phyloP scores from a whole-genome alignment of 2,329 filamentous ascomycete species.

The Cytospora leucostoma region DNA sequence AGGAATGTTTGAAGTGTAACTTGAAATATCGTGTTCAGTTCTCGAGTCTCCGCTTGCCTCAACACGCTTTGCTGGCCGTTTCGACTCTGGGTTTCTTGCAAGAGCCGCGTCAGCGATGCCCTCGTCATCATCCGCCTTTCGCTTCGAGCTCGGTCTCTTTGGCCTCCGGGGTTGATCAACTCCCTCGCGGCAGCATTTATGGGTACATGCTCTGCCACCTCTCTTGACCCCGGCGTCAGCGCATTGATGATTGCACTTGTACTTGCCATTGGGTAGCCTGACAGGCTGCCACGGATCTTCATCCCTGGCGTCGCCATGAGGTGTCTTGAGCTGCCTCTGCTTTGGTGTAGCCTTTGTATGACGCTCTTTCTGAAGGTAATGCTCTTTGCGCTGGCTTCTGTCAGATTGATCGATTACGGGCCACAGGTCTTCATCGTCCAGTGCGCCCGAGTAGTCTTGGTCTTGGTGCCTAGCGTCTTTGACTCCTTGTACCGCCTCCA shows the following conservation, averaged over 20 bases:
- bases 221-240: constrained; percentile 39
- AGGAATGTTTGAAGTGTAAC: neutral
- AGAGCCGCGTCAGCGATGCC: neutral
- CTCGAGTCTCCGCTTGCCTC: neutral
- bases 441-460: neutral
- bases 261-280: constrained; percentile 68
- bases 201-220: constrained; percentile 59
- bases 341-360: neutral
- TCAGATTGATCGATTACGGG: neutral
- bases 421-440: neutral
- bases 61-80: neutral
- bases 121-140: constrained; percentile 31
- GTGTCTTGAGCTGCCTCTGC: neutral
- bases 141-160: constrained; percentile 36
- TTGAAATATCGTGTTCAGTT: neutral
- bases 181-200: constrained; percentile 72
- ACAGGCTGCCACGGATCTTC: constrained; percentile 40
- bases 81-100: neutral
- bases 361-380: neutral
- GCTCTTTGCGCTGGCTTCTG: neutral
- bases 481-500: constrained; percentile 36
- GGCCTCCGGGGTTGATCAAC: constrained; percentile 62
- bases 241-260: constrained; percentile 72
- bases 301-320: constrained; percentile 9
- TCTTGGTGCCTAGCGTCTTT: too few relatives aligned